phyloP scores from a whole-genome alignment of 768 basidiomycete species.

The Psilocybe tampanensis region DNA sequence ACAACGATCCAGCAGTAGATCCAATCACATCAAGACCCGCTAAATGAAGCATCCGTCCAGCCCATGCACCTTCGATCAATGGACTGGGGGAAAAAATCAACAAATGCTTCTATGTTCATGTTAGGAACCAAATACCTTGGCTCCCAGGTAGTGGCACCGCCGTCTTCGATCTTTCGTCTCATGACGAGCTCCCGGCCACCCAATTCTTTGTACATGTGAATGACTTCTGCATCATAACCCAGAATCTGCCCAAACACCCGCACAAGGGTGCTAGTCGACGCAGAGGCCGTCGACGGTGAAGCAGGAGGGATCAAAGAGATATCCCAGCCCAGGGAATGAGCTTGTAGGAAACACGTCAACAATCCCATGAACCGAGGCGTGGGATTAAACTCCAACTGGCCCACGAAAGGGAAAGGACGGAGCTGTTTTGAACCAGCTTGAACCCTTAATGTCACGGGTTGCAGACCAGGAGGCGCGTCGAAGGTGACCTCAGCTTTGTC shows the following conservation, averaged over 20 bases:
- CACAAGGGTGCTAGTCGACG: constrained; percentile 60
- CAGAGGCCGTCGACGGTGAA: constrained; percentile 60
- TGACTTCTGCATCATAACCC: constrained; percentile 60
- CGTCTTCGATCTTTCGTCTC: constrained; percentile 58
- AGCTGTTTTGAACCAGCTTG: constrained; percentile 51
- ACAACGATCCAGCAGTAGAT: constrained; percentile 62
- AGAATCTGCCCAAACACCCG: constrained; percentile 55
- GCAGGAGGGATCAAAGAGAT: constrained; percentile 63
- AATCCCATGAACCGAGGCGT: constrained; percentile 57
- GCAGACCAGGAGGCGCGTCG: constrained; percentile 27
- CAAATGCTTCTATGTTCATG: neutral
- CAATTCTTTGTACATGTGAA: constrained; percentile 71
- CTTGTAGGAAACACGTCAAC: constrained; percentile 60
- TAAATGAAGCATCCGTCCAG: constrained; percentile 58
- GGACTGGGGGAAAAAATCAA: constrained; percentile 32
- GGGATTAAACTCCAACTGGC: constrained; percentile 42
- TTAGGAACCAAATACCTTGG: constrained; percentile 52
- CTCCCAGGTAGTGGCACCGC: constrained; percentile 61
- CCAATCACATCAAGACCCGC: constrained; percentile 68
- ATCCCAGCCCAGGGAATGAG: constrained; percentile 67
- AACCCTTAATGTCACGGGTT: constrained; percentile 37
- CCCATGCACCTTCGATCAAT: constrained; percentile 60
- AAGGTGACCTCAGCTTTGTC: constrained; percentile 47
- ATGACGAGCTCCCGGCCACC: constrained; percentile 68
- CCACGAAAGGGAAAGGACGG: constrained; percentile 46